Evolutionary conservation across 2,329 filamentous ascomycete species (phyloP), one percentile per base, ranked within the genome.

Genomic region (Bisporella sp.): DNA sequence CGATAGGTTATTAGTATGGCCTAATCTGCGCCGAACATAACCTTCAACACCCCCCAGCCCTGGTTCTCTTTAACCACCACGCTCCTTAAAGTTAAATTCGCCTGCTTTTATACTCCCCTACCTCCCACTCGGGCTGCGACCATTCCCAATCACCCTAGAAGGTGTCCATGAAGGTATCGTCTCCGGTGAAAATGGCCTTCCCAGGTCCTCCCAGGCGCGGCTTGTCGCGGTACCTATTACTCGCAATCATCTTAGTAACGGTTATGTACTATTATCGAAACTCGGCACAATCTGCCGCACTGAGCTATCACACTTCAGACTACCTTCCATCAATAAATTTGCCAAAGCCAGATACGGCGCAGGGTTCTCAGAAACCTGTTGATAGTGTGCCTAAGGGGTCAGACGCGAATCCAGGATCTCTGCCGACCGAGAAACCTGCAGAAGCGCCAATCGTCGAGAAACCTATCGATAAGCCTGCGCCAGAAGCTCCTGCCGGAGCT

Each of bases 111-210:
- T 21, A 21, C 21, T 21, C 21, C 21, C 21, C 21, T 21, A 21
- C 21, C 21, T 21, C 21, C 21, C 21, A 3, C 21, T 3, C 21
- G 21, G 21, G 21, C 21, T 21, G 21, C 21, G 21, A 21, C 3
- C 21, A 21, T 21, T 21, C 21, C 21, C 21, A 21, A 21, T 21
- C 21, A 21, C 21, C 21, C 21, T 21, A 21, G 21, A 21, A 21
- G 21, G 21, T 21, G 21, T 44, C 30, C 42, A 63, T 63, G 61
- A 60, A 59, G 54, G 47, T 59, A 40, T 56, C 54, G 6, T 62
- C 60, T 4, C 59, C 62, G 11, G 54, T 59, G 40, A 55, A 41
- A 5, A 65, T 65, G 62, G 52, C 57, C 46, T 64, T 55, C 47
- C 55, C 58, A 35, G 54, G 56, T 48, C 57, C 61, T 13, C 61